phyloP scores from a whole-genome alignment of 169 alveolate species.

The Cryptosporidium sp. region DNA sequence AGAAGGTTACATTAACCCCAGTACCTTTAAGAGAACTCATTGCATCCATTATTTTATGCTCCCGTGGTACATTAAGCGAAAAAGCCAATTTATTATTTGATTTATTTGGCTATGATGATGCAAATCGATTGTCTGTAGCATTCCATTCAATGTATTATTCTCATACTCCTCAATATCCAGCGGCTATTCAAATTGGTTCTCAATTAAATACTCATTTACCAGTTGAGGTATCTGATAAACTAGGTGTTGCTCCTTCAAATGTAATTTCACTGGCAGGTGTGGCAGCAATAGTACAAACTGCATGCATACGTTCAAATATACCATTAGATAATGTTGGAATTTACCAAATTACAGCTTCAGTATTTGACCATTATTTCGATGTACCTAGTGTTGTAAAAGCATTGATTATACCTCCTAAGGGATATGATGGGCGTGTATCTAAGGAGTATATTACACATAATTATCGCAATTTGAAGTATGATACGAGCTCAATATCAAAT shows the following conservation, averaged over 20 bases:
- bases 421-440: conserved; percentile 75
- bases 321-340: conserved; percentile 75
- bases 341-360: conserved; percentile 74
- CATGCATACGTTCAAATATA: conserved; percentile 64
- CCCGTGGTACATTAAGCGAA: conserved; percentile 76
- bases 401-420: conserved; percentile 71
- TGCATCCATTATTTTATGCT: conserved; percentile 65
- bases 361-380: conserved; percentile 74
- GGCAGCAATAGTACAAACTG: conserved; percentile 75
- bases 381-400: conserved; percentile 69
- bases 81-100: conserved; percentile 72
- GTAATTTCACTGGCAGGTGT: conserved; percentile 68
- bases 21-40: conserved; percentile 72
- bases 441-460: conserved; percentile 63
- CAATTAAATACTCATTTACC: conserved; percentile 72
- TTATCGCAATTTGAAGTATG: conserved; percentile 68
- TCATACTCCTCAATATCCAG: conserved; percentile 75
- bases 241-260: conserved; percentile 75
- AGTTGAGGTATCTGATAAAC: conserved; percentile 63
- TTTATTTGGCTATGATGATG: conserved; percentile 72
- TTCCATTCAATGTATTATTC: conserved; percentile 74
- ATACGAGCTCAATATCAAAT: conserved; percentile 66
- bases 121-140: conserved; percentile 63
- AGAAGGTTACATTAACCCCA: conserved; percentile 56
- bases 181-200: conserved; percentile 73